Evolutionary conservation across 495 filamentous ascomycete genomes (phyloP).

Genomic region (Collariella sp.): DNA sequence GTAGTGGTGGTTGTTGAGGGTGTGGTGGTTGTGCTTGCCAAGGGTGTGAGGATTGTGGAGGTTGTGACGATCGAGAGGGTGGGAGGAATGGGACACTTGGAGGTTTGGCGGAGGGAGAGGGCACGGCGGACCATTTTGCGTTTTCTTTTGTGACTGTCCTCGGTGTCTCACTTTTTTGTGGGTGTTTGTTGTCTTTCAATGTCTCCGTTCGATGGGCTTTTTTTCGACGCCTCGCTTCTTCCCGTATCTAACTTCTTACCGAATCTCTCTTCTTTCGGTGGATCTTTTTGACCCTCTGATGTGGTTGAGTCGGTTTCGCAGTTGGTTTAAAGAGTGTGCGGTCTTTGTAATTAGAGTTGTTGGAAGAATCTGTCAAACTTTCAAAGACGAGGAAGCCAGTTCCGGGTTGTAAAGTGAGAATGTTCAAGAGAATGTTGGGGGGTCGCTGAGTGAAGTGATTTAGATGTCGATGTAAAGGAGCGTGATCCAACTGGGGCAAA

Average conservation of each 20-base stretch:
- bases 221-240: too few species aligned
- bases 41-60: neutral
- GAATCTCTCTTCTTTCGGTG: too few species aligned
- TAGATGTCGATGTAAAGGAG: neutral
- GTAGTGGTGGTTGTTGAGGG: too few species aligned
- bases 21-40: too few species aligned
- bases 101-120: conserved; percentile 7
- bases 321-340: too few species aligned
- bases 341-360: too few species aligned
- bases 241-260: too few species aligned
- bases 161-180: too few species aligned
- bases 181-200: neutral
- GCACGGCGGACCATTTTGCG: conserved; percentile 13
- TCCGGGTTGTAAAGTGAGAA: neutral
- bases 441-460: neutral
- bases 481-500: neutral
- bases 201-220: too few species aligned
- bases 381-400: neutral
- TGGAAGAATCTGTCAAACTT: neutral
- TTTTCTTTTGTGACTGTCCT: neutral
- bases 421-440: neutral
- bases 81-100: too few species aligned
- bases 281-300: neutral
- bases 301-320: neutral
- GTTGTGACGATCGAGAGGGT: conserved; percentile 8